These are phyloP conservation scores for Coprinopsis strossmayeri DNA, from an alignment of 768 basidiomycete genomes.

Conservation along the genomic window DNA sequence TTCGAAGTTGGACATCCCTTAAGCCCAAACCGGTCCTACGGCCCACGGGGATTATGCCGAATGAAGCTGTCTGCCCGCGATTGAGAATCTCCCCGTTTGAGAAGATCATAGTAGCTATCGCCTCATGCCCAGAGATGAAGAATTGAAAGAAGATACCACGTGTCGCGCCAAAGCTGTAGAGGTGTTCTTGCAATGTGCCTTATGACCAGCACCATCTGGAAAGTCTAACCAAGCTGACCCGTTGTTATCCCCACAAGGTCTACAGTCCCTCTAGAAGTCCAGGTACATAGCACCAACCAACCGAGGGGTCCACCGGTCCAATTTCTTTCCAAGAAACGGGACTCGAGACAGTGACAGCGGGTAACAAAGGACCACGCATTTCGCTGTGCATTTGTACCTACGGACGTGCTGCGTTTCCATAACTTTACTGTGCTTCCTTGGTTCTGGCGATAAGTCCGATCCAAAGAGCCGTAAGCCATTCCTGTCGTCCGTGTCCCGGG, in stretches of 20 bases:
- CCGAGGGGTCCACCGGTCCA: background rate
- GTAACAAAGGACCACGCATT: too few relatives aligned
- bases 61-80: background rate
- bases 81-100: background rate
- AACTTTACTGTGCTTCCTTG: too few relatives aligned
- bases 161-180: background rate
- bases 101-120: constrained; percentile 1
- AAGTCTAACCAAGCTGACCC: constrained; percentile 4
- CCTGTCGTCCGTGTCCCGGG: constrained; percentile 2
- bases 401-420: too few relatives aligned
- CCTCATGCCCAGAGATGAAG: background rate
- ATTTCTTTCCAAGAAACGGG: background rate
- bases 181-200: constrained; percentile 1
- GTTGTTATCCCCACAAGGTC: constrained; percentile 3
- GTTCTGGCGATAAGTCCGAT: background rate
- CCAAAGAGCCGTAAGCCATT: background rate
- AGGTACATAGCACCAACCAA: background rate
- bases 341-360: too few relatives aligned
- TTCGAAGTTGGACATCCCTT: constrained; percentile 1
- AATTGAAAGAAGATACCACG: background rate
- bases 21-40: background rate
- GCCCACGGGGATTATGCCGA: constrained; percentile 1
- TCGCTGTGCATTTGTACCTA: too few relatives aligned
- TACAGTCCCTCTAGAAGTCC: too few relatives aligned
- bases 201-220: constrained; percentile 6